Evolutionary conservation across 2,329 filamentous ascomycete species (phyloP).

Genomic region (Helicocarpus griseus): DNA sequence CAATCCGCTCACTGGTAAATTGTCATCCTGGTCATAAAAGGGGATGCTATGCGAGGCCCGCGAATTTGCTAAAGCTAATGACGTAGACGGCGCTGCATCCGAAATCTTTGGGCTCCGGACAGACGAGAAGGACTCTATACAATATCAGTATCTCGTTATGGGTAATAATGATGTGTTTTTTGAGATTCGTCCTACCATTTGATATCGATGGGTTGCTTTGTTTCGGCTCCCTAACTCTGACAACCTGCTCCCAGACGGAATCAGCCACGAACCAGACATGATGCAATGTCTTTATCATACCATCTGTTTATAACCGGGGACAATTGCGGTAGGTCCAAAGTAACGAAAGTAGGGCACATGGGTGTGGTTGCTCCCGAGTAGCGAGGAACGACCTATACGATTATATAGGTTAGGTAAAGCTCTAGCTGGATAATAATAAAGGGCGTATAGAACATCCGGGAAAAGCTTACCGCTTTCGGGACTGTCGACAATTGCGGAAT

Average conservation of each 20-base stretch:
- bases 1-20: constrained; percentile 60
- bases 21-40: constrained; percentile 65
- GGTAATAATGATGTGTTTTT: neutral
- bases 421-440: neutral
- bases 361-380: constrained; percentile 28
- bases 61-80: constrained; percentile 15
- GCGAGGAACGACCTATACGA: constrained; percentile 26
- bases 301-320: constrained; percentile 89
- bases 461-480: constrained; percentile 28
- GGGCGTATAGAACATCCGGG: no score
- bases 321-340: constrained; percentile 83
- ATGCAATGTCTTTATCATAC: constrained; percentile 35
- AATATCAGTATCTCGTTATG: neutral
- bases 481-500: constrained; percentile 20
- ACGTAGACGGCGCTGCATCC: constrained; percentile 14
- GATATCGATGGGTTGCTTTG: constrained; percentile 32
- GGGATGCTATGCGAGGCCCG: constrained; percentile 43
- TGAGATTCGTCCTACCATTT: constrained; percentile 22
- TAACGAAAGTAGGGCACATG: constrained; percentile 80
- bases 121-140: constrained; percentile 25
- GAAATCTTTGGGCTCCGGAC: constrained; percentile 24
- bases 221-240: constrained; percentile 48
- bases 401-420: constrained; percentile 7
- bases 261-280: constrained; percentile 12
- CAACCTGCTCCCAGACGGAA: constrained; percentile 44